Conservation (phyloP, 176 grass and related monocot genomes). For the Oryza glaberrima region DNA sequence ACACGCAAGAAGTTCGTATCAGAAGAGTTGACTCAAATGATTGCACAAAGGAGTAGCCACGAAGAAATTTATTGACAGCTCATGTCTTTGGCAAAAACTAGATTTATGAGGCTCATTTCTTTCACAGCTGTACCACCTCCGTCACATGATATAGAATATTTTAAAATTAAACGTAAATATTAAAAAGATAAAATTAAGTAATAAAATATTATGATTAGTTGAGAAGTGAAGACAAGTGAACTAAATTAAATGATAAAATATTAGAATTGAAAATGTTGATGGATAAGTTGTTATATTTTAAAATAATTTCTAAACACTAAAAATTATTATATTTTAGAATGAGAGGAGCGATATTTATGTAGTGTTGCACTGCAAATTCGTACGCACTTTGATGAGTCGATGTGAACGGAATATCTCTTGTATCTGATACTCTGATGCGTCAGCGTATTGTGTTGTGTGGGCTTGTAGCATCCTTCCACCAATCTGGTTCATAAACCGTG, state of each 20-base stretch:
- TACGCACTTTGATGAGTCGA: neutral
- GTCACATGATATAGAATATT: too few species aligned
- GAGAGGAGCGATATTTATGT: too few species aligned
- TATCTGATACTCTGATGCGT: neutral
- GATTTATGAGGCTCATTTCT: neutral
- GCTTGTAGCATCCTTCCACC: neutral
- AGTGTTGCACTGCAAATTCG: neutral
- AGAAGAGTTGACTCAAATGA: constrained; percentile 25
- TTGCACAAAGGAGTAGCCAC: neutral
- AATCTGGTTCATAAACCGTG: constrained; percentile 25
- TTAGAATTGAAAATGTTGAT: too few species aligned
- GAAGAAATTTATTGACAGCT: neutral
- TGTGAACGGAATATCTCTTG: constrained; percentile 42
- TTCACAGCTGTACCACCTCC: too few species aligned
- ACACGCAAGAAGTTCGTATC: constrained; percentile 8
- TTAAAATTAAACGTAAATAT: too few species aligned
- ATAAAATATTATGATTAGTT: too few species aligned
- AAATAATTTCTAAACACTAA: too few species aligned
- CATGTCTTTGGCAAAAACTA: neutral
- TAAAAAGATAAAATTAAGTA: too few species aligned
- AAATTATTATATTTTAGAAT: too few species aligned
- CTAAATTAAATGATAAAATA: too few species aligned
- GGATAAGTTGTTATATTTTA: too few species aligned
- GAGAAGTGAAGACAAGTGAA: too few species aligned
- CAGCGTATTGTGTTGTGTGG: neutral